Conservation (phyloP, 129 eudicot species). For the Saposhnikovia divaricata region DNA sequence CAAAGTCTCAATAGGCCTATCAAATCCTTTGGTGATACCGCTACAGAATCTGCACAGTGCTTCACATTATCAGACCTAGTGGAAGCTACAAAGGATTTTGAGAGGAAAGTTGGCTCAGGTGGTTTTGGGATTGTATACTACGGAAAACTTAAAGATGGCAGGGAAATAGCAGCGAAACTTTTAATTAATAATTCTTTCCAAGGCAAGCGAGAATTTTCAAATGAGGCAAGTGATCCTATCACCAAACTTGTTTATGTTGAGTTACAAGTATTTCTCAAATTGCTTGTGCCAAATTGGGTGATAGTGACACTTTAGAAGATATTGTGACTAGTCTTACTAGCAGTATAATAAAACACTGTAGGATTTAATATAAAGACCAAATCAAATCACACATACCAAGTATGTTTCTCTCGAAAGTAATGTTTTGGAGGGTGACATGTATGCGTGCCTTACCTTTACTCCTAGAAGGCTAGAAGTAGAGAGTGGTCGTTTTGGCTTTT, state of each 20-base stretch:
- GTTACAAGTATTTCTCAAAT: not conserved
- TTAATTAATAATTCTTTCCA: constrained; percentile 74
- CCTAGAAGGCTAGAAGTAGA: not conserved
- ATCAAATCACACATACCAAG: not conserved
- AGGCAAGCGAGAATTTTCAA: constrained; percentile 91
- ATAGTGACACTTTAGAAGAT: not conserved
- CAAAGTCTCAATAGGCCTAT: constrained; percentile 26
- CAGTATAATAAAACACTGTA: not conserved
- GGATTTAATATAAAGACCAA: not conserved
- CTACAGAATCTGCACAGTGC: constrained; percentile 80
- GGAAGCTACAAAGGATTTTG: constrained; percentile 73
- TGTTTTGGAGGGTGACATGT: not conserved
- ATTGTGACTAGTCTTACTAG: not conserved
- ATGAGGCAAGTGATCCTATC: constrained; percentile 45
- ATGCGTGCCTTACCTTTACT: not conserved
- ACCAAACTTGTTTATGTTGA: not conserved
- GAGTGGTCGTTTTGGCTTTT: not conserved
- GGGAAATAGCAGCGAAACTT: constrained; percentile 89
- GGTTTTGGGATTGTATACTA: constrained; percentile 93
- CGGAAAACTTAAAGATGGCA: constrained; percentile 70
- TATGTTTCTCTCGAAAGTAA: not conserved
- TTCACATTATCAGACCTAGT: constrained; percentile 68
- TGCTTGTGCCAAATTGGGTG: not conserved
- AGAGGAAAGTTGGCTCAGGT: constrained; percentile 89
- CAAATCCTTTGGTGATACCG: constrained; percentile 42